phyloP scores from a whole-genome alignment of 2,329 filamentous ascomycete genomes.

The Aureobasidium pullulans region DNA sequence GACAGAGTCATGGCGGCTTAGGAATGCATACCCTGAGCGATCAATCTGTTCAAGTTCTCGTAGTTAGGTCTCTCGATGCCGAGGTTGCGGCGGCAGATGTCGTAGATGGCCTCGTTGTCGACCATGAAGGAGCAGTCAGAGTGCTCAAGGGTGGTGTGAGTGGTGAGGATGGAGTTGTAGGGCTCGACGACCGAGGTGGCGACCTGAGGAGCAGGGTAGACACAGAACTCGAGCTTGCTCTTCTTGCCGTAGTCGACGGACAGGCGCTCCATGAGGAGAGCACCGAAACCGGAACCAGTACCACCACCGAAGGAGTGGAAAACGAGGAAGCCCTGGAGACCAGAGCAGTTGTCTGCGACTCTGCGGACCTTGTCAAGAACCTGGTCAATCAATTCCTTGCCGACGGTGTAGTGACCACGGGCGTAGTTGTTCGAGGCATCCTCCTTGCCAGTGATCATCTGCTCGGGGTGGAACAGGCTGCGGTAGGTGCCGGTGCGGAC shows the following conservation, averaged over 20 bases:
- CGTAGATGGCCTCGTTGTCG: slow-evolving; percentile 99
- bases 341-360: slow-evolving; percentile 95
- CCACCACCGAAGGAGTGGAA: slow-evolving; percentile 99
- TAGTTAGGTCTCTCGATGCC: slow-evolving; percentile 96
- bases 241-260: slow-evolving; percentile 99
- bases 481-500: slow-evolving; percentile 97
- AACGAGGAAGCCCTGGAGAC: slow-evolving; percentile 97
- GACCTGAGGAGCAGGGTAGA: slow-evolving; percentile 96
- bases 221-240: slow-evolving; percentile 99
- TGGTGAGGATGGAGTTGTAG: slow-evolving; percentile 99
- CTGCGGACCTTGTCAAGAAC: slow-evolving; percentile 96
- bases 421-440: slow-evolving; percentile 99
- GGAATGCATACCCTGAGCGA: slow-evolving; percentile 71
- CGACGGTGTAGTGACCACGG: slow-evolving; percentile 98
- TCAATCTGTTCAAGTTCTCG: slow-evolving; percentile 97
- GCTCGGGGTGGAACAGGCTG: slow-evolving; percentile 94
- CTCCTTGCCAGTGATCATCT: slow-evolving; percentile 99
- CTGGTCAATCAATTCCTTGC: slow-evolving; percentile 98
- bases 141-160: slow-evolving; percentile 98
- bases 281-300: slow-evolving; percentile 97
- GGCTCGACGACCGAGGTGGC: slow-evolving; percentile 97
- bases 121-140: slow-evolving; percentile 99
- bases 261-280: slow-evolving; percentile 95
- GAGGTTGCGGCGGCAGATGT: slow-evolving; percentile 97
- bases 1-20: neutral